Evolutionary conservation across 2,329 filamentous ascomycete species (phyloP).

Genomic region (Metarhizium robertsii): DNA sequence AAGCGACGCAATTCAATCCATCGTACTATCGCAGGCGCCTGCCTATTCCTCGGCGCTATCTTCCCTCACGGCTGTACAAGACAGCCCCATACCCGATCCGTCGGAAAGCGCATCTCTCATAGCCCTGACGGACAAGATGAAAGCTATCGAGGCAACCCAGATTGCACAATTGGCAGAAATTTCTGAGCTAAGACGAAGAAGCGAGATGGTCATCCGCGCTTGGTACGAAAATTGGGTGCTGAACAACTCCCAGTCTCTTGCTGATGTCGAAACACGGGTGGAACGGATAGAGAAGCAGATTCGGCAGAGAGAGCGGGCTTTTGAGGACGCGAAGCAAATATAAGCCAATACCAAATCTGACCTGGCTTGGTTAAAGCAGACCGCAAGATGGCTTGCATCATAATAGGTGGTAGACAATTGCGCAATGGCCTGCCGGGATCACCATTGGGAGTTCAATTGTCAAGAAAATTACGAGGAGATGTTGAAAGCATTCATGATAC

Average conservation of each 20-base stretch:
- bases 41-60: slow-evolving; percentile 48
- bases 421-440: not conserved
- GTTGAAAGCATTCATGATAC: not conserved
- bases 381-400: too few relatives aligned
- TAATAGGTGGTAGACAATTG: too few relatives aligned
- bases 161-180: slow-evolving; percentile 53
- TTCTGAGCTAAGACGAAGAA: slow-evolving; percentile 52
- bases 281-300: slow-evolving; percentile 56
- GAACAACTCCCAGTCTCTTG: slow-evolving; percentile 57
- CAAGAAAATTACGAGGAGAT: not conserved
- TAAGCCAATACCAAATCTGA: slow-evolving; percentile 9
- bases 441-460: not conserved
- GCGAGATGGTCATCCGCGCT: slow-evolving; percentile 49
- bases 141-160: slow-evolving; percentile 50
- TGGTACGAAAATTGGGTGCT: slow-evolving; percentile 72
- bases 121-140: slow-evolving; percentile 51
- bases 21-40: slow-evolving; percentile 46
- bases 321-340: slow-evolving; percentile 36
- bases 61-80: slow-evolving; percentile 44
- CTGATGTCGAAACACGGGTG: slow-evolving; percentile 60
- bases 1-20: slow-evolving; percentile 40
- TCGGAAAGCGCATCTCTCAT: slow-evolving; percentile 46
- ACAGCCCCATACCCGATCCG: slow-evolving; percentile 48
- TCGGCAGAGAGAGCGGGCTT: slow-evolving; percentile 51
- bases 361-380: too few relatives aligned